Conservation (phyloP, 169 alveolate species). For the Eimeria mitis region DNA sequence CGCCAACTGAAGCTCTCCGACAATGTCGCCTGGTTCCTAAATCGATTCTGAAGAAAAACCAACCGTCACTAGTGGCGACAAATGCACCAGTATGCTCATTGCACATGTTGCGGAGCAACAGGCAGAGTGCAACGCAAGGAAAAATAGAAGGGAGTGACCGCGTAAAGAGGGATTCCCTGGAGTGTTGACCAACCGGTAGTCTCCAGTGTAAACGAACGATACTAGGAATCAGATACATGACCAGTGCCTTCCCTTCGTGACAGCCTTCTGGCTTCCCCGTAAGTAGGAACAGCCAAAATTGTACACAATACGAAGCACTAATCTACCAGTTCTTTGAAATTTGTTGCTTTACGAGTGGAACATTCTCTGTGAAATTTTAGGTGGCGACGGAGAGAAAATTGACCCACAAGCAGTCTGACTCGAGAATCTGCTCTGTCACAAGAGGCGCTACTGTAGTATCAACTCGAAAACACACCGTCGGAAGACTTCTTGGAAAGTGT, state of each 20-base stretch:
- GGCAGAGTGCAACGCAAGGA: neutral
- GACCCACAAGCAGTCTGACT: neutral
- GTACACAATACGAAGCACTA: neutral
- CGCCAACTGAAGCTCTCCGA: neutral
- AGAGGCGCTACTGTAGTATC: neutral
- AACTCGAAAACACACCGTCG: neutral
- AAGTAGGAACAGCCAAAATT: neutral
- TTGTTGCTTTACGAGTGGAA: neutral
- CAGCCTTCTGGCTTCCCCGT: neutral
- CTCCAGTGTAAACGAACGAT: neutral
- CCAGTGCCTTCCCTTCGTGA: neutral
- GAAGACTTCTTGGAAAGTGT: neutral
- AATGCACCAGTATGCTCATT: neutral
- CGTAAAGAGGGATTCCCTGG: neutral
- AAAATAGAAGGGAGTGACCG: neutral
- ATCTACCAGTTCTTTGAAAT: neutral
- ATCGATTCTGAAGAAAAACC: constrained; percentile 32
- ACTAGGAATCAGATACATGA: too few species aligned
- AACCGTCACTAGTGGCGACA: neutral
- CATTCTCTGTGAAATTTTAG: neutral
- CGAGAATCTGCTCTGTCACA: neutral
- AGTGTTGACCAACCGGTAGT: neutral
- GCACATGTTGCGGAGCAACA: neutral
- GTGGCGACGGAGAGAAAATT: neutral
- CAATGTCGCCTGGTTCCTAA: neutral